phyloP scores from a whole-genome alignment of 2,329 filamentous ascomycete species.

The Alternaria atra region DNA sequence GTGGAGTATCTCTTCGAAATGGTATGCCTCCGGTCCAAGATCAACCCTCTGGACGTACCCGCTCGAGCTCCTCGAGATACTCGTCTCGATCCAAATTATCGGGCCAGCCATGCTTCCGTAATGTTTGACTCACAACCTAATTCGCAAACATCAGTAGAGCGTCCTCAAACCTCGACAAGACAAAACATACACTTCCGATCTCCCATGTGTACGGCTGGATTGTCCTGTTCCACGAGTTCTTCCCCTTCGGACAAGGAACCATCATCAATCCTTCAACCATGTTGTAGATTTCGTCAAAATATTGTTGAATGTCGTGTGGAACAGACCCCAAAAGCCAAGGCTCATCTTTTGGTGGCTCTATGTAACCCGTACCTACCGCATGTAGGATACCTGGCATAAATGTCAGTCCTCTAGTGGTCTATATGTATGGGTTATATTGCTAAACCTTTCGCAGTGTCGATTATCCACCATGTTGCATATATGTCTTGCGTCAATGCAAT shows the following conservation, averaged over 20 bases:
- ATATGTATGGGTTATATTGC: conserved; percentile 4
- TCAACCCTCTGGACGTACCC: background rate
- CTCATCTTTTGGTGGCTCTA: conserved; percentile 7
- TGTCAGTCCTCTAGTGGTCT: background rate
- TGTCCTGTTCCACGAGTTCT: conserved; percentile 6
- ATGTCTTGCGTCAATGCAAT: conserved; percentile 10
- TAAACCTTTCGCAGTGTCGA: conserved; percentile 12
- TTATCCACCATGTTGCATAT: conserved; percentile 10
- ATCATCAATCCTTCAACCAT: conserved; percentile 3
- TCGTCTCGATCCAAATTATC: conserved; percentile 2
- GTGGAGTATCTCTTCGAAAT: too few relatives aligned
- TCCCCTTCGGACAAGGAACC: conserved; percentile 7
- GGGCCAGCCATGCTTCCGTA: conserved; percentile 9
- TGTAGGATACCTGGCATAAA: conserved; percentile 7
- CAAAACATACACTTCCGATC: conserved; percentile 6
- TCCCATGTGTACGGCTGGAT: conserved; percentile 6
- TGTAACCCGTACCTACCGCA: conserved; percentile 4
- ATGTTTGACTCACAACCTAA: conserved; percentile 5
- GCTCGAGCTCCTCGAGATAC: conserved; percentile 7
- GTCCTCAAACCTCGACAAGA: background rate
- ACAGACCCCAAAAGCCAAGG: conserved; percentile 1
- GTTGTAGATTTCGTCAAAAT: conserved; percentile 6
- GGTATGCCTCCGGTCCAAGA: too few relatives aligned
- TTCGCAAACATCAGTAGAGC: conserved; percentile 5
- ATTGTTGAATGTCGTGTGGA: conserved; percentile 5